These are phyloP conservation scores for Salix koriyanagi DNA, from an alignment of 345 rosid genomes.

Conservation along the genomic window DNA sequence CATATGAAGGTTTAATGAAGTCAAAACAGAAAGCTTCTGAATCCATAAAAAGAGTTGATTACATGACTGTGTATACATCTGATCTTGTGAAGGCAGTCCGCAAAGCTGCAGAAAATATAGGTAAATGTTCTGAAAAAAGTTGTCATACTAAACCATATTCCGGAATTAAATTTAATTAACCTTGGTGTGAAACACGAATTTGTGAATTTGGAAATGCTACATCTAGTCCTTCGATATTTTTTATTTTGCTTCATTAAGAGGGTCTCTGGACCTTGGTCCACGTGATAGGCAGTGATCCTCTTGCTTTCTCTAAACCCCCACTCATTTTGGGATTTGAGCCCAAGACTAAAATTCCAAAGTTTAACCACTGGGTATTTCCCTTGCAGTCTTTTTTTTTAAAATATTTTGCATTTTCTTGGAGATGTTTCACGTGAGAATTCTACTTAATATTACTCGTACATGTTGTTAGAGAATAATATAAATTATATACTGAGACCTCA, in stretches of 20 bases:
- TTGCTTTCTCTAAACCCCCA: background rate
- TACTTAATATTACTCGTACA: background rate
- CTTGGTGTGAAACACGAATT: background rate
- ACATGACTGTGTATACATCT: slow-evolving; percentile 78
- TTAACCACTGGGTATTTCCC: background rate
- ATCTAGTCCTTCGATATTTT: background rate
- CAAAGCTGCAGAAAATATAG: slow-evolving; percentile 79
- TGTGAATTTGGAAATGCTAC: background rate
- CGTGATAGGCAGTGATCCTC: background rate
- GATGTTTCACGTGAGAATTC: background rate
- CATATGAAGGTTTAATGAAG: slow-evolving; percentile 36
- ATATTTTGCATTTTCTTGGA: background rate
- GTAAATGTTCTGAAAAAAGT: slow-evolving; percentile 30
- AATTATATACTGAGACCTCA: too few relatives aligned
- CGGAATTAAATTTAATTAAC: background rate
- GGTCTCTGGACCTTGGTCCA: background rate
- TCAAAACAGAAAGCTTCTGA: slow-evolving; percentile 36
- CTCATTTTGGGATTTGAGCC: background rate
- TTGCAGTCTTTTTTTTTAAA: background rate
- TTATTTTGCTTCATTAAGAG: background rate
- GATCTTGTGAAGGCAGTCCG: slow-evolving; percentile 84
- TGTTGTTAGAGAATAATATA: background rate
- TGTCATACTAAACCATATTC: background rate
- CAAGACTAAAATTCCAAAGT: background rate
- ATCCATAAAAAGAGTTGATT: slow-evolving; percentile 62